Conservation (phyloP, 2,329 filamentous ascomycete species). For the Fusarium coffeatum region DNA sequence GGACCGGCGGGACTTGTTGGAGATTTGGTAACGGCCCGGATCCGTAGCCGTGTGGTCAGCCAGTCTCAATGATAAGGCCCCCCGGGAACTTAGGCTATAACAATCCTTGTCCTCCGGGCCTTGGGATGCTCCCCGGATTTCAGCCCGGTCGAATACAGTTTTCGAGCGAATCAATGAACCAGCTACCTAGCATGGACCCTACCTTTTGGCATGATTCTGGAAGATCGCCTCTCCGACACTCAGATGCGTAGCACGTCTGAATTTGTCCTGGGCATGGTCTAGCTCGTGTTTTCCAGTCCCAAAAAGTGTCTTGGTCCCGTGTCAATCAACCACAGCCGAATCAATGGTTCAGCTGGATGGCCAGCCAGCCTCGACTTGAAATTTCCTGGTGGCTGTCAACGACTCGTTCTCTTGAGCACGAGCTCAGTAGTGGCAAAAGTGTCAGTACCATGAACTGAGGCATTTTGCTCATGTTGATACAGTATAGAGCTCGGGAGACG, state of each 20-base stretch:
- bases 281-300: conserved; percentile 31
- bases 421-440: conserved; percentile 15
- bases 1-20: conserved; percentile 39
- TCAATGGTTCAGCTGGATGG: conserved; percentile 17
- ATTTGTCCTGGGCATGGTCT: conserved; percentile 12
- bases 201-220: conserved; percentile 49
- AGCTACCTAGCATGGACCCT: conserved; percentile 34
- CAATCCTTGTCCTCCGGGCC: conserved; percentile 45
- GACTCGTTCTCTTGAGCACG: conserved; percentile 2
- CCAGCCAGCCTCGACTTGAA: not conserved
- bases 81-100: conserved; percentile 46
- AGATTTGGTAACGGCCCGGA: conserved; percentile 52
- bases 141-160: conserved; percentile 42
- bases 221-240: conserved; percentile 46
- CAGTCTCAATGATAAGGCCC: conserved; percentile 46
- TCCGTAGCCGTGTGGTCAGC: conserved; percentile 51
- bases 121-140: conserved; percentile 51
- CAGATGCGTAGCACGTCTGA: conserved; percentile 13
- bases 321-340: conserved; percentile 20
- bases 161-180: conserved; percentile 33
- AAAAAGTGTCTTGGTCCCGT: conserved; percentile 28
- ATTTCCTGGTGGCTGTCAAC: not conserved
- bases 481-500: not conserved
- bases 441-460: not conserved
- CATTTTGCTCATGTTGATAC: not conserved